These are phyloP conservation scores for Colletotrichum sp. DNA, from an alignment of 2,329 filamentous ascomycete genomes.

Conservation along the genomic window DNA sequence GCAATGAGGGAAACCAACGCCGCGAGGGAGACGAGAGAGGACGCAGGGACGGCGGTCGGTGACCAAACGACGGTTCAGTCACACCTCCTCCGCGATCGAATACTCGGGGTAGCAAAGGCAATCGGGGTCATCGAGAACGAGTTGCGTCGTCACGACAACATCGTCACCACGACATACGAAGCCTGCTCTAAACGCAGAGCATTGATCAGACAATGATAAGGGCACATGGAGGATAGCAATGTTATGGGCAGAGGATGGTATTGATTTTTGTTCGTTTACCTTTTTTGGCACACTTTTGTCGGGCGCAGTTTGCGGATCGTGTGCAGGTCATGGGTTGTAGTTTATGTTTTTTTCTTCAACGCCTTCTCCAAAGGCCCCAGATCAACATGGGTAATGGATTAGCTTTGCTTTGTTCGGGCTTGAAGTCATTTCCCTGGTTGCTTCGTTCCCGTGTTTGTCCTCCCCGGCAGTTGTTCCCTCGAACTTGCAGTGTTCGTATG, in stretches of 20 bases:
- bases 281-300: background rate
- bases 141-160: background rate
- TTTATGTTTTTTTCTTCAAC: background rate
- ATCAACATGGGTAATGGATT: background rate
- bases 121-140: background rate
- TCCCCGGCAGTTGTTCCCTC: background rate
- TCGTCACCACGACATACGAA: background rate
- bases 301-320: background rate
- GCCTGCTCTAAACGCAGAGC: background rate
- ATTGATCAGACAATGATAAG: background rate
- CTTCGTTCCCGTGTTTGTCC: background rate
- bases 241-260: background rate
- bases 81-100: background rate
- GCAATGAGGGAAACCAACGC: background rate
- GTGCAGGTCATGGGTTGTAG: background rate
- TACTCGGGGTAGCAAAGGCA: background rate
- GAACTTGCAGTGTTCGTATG: background rate
- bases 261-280: background rate
- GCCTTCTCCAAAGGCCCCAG: background rate
- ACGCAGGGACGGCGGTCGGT: background rate
- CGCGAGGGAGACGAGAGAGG: background rate
- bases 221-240: background rate
- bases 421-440: fast-evolving
- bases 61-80: background rate
- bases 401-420: background rate